phyloP scores from a whole-genome alignment of 1,284 basidiomycete species.

The Cryptococcus wingfieldii region DNA sequence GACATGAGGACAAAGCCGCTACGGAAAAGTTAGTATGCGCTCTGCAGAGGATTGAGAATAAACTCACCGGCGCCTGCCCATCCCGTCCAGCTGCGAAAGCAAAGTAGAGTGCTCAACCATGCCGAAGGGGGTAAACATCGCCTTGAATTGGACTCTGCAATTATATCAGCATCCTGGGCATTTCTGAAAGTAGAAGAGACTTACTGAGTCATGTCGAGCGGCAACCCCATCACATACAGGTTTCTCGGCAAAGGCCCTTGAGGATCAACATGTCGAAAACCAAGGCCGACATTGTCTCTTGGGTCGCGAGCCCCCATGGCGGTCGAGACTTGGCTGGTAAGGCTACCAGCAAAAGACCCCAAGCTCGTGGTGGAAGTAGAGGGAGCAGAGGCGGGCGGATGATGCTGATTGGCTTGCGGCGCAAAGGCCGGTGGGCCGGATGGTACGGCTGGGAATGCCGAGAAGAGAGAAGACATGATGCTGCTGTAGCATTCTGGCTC shows the following conservation, averaged over 20 bases:
- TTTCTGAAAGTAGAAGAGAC: not conserved
- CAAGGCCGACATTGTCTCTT: constrained; percentile 5
- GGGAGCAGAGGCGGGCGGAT: no score
- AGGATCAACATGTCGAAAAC: constrained; percentile 17
- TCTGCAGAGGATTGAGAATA: not conserved
- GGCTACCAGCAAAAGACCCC: no score
- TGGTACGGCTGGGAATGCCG: no score
- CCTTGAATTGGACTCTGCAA: constrained; percentile 35
- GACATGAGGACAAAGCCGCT: constrained; percentile 45
- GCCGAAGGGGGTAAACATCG: constrained; percentile 30
- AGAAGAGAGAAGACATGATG: no score
- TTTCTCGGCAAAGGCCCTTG: constrained; percentile 32
- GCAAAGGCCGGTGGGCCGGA: no score
- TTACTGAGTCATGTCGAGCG: constrained; percentile 41
- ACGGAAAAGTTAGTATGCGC: not conserved
- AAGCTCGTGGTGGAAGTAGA: no score
- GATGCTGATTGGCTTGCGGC: no score
- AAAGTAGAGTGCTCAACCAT: constrained; percentile 42
- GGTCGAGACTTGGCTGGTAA: not conserved
- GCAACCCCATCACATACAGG: constrained; percentile 42
- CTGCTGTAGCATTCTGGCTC: no score
- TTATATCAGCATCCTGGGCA: not conserved
- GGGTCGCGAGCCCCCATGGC: not conserved
- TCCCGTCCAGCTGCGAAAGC: constrained; percentile 41
- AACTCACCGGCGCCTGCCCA: constrained; percentile 33